A percentile compares a stretch with the other conserved stretches of the same genome.
These are phyloP conservation scores for Entomortierella lignicola DNA, from an alignment of 192 early-diverging fungal genomes.

Conservation along the genomic window DNA sequence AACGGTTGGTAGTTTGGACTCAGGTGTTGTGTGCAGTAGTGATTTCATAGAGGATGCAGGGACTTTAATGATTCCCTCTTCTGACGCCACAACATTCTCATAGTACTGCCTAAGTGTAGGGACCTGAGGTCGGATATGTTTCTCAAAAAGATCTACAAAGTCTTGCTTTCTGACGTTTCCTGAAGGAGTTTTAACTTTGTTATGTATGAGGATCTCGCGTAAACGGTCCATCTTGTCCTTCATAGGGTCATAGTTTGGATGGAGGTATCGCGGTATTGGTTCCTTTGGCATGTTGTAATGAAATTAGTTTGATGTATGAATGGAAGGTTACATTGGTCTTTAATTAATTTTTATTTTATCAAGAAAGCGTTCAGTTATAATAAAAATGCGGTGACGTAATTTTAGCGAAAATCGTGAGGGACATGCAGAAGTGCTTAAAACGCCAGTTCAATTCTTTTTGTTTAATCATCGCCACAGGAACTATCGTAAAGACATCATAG, in stretches of 20 bases:
- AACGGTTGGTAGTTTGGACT: neutral
- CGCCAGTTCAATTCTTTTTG: neutral
- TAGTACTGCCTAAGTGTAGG: constrained; percentile 10
- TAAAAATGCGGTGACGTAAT: no score
- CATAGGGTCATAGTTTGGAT: constrained; percentile 30
- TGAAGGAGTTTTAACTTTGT: constrained; percentile 30
- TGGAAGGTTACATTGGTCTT: neutral
- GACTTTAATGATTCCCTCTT: constrained; percentile 21
- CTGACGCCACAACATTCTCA: constrained; percentile 6
- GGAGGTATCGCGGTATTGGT: constrained; percentile 33
- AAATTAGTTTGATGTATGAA: no score
- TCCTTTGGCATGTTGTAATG: constrained; percentile 11
- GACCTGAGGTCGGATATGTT: constrained; percentile 26
- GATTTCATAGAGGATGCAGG: neutral
- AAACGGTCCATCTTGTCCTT: constrained; percentile 33
- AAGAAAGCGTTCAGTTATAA: no score
- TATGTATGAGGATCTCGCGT: constrained; percentile 32
- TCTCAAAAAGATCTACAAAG: constrained; percentile 30
- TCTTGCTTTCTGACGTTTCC: constrained; percentile 31
- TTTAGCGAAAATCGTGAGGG: no score
- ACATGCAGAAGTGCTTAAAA: no score
- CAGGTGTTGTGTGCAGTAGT: neutral
- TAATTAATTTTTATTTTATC: no score
- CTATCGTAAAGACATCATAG: neutral
- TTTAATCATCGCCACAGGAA: no score